Base-by-base conservation (phyloP, 2,329 filamentous ascomycete genomes). In the Trichoderma citrinoviride region DNA sequence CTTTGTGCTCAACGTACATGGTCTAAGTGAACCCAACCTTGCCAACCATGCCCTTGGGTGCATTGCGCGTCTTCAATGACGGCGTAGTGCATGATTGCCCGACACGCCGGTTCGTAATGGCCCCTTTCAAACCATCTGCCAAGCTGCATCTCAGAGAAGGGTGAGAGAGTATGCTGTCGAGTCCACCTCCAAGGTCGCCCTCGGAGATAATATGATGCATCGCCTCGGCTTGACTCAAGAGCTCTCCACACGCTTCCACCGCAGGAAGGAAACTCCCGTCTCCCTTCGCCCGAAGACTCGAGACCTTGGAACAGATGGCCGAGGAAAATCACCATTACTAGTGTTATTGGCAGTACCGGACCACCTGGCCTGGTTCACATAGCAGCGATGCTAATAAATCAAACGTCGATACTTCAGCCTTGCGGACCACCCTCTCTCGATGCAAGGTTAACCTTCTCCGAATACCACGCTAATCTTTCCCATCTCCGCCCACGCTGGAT, bases 151-250 rank as follows among this genome's bases (percentile, higher is more conserved):
- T 55, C 33, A 55, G 23, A 41, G n/a, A 10, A 10, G 8, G n/a
- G 7, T 14, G 10, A 12, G 21, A 41, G 7, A 7, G 7, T 19
- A n/a, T 52, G 29, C 8, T 25, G 19, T n/a, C 33, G 52, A 55
- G 37, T 43, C 33, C 52, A 29, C 40, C 40, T 19, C 29, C 19
- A 29, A 21, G 21, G 58, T 15, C 37, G 23, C 12, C 8, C 21
- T 29, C 41, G 37, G 21, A 17, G 29, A 53, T 15, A 37, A 60
- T 50, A 10, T 61, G 58, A 61, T 61, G 58, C 58, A 27, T 61
- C 58, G 58, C 37, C 46, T 43, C 44, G 52, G 57, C 47, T 53
- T 61, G 57, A 61, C 58, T 61, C 58, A 5, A 61, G n/a, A 29
- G 27, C 47, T 61, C 47, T 33, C 47, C 47, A 53, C 47, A 50